phyloP scores from a whole-genome alignment of 1,284 basidiomycete species.

The Leccinum griseonigrum region DNA sequence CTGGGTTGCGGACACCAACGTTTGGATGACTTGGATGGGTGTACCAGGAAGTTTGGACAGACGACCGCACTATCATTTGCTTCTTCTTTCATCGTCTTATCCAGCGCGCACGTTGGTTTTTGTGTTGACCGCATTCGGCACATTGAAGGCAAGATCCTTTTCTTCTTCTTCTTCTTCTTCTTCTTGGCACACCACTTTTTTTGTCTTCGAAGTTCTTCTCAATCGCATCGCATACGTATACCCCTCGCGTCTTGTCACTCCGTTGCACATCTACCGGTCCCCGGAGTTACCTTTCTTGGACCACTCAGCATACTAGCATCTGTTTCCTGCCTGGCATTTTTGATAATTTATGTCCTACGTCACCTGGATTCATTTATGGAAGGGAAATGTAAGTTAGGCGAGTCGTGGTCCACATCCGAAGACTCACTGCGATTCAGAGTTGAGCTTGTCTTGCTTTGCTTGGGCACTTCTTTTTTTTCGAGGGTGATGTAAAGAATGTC shows the following conservation, averaged over 20 bases:
- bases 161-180: background rate
- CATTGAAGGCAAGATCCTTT: background rate
- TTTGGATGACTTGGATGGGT: constrained; percentile 18
- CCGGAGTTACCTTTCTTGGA: background rate
- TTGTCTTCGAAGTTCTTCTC: background rate
- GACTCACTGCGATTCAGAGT: background rate
- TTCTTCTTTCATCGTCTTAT: background rate
- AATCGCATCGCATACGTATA: background rate
- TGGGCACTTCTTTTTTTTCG: background rate
- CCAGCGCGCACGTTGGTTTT: background rate
- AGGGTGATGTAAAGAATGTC: background rate
- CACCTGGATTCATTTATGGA: background rate
- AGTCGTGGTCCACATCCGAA: background rate
- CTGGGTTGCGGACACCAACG: constrained; percentile 27
- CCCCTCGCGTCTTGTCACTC: background rate
- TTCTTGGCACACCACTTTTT: background rate
- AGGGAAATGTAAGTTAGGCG: background rate
- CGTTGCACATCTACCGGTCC: background rate
- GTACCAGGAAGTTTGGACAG: too few species aligned
- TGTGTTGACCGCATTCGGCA: background rate
- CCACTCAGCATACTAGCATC: background rate
- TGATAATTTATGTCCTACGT: background rate
- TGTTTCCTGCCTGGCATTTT: background rate
- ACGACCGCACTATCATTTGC: background rate
- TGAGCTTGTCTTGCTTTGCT: background rate